Base-by-base conservation (phyloP, 2,329 filamentous ascomycete genomes). In the Atkinsonella texensis region DNA sequence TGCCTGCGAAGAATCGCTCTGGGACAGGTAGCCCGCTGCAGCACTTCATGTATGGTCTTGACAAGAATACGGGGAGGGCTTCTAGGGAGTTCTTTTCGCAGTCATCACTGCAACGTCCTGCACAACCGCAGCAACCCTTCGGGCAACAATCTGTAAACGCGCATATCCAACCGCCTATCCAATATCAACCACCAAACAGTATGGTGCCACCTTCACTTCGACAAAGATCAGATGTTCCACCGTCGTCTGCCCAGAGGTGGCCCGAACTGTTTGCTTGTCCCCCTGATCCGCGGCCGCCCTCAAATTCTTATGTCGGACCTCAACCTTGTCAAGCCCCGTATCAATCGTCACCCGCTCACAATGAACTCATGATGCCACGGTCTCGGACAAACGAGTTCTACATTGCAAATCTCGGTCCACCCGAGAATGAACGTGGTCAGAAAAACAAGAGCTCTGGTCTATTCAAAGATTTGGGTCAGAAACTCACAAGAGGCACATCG, bases 391-490 rank as follows among this genome's bases (percentile, higher is more conserved):
- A 61, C n/a, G 70, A 73, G 46, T 68, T 65, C 53, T 63, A 69
- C 9, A 55, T 67, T 13, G 60, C 65, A 9, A 65, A 65, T 3
- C 64, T 67, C 17, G 68, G 62, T 5, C 66, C 68, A 13, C 63
- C 65, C 11, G 49, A 43, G 8, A 65, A 70, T 13, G 68, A 71
- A 2, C 66, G 67, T 18, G 65, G 63, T 15, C 65, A 64, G 9
- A 58, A 55, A 13, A 68, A 64, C 51, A 68, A 65, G 31, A 70
- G 67, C 52, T 74, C 69, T 11, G 70, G 65, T 18, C 62, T 79
- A n/a, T 74, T 80, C 55, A 78, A 75, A 55, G 74, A 76, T 15
- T 65, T 77, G 49, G 71, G 74, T 3, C 70, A 68, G 49, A 70
- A 70, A 50, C 64, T 76, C 43, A 60, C 62, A 15, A 64, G 66